These are phyloP conservation scores for Scheffersomyces segobiensis DNA, from an alignment of 1,139 yeast species.

Conservation along the genomic window DNA sequence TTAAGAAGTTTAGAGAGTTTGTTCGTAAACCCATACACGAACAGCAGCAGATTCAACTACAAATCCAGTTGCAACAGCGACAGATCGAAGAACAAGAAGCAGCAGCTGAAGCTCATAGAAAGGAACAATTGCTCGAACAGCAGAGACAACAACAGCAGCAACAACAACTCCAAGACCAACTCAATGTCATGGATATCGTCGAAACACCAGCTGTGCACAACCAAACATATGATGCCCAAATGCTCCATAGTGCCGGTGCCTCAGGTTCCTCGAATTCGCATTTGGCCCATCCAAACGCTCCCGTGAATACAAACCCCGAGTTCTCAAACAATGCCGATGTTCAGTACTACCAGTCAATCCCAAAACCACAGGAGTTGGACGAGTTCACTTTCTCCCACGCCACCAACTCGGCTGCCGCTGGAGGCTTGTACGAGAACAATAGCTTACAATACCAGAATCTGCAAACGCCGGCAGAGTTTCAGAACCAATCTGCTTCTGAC, in stretches of 20 bases:
- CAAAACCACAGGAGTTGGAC: slow-evolving; percentile 50
- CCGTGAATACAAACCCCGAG: slow-evolving; percentile 31
- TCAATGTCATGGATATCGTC: slow-evolving; percentile 8
- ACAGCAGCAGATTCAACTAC: slow-evolving; percentile 52
- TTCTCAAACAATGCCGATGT: slow-evolving; percentile 20
- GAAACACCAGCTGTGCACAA: slow-evolving; percentile 5
- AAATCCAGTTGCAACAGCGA: slow-evolving; percentile 35
- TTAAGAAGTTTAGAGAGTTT: slow-evolving; percentile 72
- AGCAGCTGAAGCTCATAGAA: slow-evolving; percentile 10
- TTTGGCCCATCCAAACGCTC: neutral
- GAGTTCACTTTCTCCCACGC: slow-evolving; percentile 34
- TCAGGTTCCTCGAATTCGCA: slow-evolving; percentile 3
- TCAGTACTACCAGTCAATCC: slow-evolving; percentile 39
- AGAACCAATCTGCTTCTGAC: slow-evolving; percentile 16
- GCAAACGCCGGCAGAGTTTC: slow-evolving; percentile 2
- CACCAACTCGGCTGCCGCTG: slow-evolving; percentile 2
- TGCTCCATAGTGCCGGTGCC: neutral
- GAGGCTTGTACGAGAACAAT: neutral
- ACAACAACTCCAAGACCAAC: slow-evolving; percentile 8
- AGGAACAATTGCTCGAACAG: slow-evolving; percentile 15
- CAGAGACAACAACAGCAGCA: slow-evolving; percentile 14
- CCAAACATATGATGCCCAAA: neutral
- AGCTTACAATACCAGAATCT: slow-evolving; percentile 1
- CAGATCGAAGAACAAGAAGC: slow-evolving; percentile 26
- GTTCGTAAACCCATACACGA: slow-evolving; percentile 77